A percentile compares a stretch with the other conserved stretches of the same genome.
These are phyloP conservation scores for Claviceps sorghi DNA, from an alignment of 2,329 filamentous ascomycete genomes.

Conservation along the genomic window DNA sequence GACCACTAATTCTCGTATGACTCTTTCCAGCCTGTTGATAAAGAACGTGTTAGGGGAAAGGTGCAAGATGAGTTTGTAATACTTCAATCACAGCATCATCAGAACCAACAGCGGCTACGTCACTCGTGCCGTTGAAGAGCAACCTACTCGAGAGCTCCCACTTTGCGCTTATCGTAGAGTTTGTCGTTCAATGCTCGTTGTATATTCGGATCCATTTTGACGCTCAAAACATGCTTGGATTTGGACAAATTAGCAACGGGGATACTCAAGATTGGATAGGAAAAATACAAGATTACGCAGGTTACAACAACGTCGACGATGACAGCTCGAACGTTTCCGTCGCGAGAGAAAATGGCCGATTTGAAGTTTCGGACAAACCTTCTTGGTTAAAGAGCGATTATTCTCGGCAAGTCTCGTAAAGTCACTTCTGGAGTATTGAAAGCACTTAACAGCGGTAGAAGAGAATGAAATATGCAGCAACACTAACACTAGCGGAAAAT, in stretches of 20 bases:
- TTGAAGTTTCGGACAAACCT: neutral
- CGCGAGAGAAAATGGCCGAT: neutral
- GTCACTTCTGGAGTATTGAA: neutral
- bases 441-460: neutral
- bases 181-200: constrained; percentile 92
- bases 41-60: constrained; percentile 7
- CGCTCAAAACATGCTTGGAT: constrained; percentile 2
- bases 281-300: neutral
- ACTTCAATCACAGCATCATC: neutral
- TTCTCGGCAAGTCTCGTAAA: neutral
- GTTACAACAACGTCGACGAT: neutral
- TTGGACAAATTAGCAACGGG: neutral
- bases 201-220: constrained; percentile 69
- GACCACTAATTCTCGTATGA: constrained; percentile 71
- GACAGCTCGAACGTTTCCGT: neutral
- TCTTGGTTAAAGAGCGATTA: neutral
- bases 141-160: constrained; percentile 84
- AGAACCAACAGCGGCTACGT: constrained; percentile 1
- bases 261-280: neutral
- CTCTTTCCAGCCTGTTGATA: constrained; percentile 59
- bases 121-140: neutral
- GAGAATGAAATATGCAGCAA: too few species aligned
- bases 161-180: constrained; percentile 95
- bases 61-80: neutral
- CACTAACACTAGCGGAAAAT: too few species aligned